Base-by-base conservation (phyloP, 805 yeast species). In the Kodamaea leandrae region DNA sequence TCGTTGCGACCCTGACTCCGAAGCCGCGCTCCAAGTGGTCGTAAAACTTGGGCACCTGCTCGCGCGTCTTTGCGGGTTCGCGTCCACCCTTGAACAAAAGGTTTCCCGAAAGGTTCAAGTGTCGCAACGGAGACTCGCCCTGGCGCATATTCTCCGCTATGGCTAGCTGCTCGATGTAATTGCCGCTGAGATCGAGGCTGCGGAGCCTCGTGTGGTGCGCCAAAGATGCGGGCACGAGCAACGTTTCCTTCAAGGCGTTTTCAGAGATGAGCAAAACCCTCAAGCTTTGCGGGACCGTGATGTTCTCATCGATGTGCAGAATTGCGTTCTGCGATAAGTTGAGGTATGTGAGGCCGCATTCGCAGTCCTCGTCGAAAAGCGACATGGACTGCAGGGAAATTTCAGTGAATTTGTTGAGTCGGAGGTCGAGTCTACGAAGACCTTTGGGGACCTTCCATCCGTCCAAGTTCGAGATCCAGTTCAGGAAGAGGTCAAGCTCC, bases 401-500 rank as follows among this genome's bases (percentile, higher is more conserved):
- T 6, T 41, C 32, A 15, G 38, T 32, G 27, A 64, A 45, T 19
- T 37, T 26, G 44, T 64, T 64, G 33, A 43, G 45, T 27, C 49
- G 48, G 4, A 61, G 42, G 21, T 58, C 60, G 30, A 64, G 39
- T 5, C 50, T 46, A 4, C 44, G 36, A 13, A 66, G 46, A 17
- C 54, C 51, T 1, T 15, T 26, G 1, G 49, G 51, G 4, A 43
- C 43, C 8, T 23, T 27, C 53, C 53, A 49, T n/a, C 25, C 24
- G 18, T 43, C 40, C 13, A 63, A 38, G 8, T 39, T 24, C 15
- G 42, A 16, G n/a, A 64, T 51, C 10, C 37, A 19, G 44, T 64
- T 64, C 25, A 44, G 51, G 33, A 47, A 53, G 9, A 61, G 41
- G 16, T 57, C 61, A 20, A 64, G 41, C 7, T 54, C 54, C 4